phyloP scores from a whole-genome alignment of 192 early-diverging fungal species.

The Rhizophlyctis rosea region DNA sequence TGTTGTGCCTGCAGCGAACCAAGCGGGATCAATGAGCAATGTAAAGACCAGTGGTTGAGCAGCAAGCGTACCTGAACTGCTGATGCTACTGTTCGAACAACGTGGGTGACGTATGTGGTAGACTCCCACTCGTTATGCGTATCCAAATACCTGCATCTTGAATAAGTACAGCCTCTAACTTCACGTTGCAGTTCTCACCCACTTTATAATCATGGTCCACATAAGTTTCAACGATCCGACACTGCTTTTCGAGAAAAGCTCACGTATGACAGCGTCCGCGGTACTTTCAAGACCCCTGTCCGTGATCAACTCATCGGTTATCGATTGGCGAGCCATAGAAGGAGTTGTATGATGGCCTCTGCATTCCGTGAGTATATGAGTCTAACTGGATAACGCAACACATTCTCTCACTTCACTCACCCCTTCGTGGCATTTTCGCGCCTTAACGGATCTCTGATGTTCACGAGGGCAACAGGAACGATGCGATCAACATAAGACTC shows the following conservation, averaged over 20 bases:
- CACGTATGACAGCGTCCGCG: constrained; percentile 11
- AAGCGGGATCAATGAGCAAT: too few relatives aligned
- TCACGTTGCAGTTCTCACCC: background rate
- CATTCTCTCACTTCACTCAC: too few relatives aligned
- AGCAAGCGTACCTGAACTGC: constrained; percentile 2
- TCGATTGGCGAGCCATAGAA: constrained; percentile 13
- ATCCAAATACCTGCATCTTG: constrained; percentile 24
- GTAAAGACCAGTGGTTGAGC: too few relatives aligned
- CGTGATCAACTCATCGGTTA: constrained; percentile 36
- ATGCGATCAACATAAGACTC: constrained; percentile 26
- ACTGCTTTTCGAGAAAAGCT: constrained; percentile 10
- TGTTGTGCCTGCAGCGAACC: constrained; percentile 17
- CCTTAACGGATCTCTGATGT: constrained; percentile 20
- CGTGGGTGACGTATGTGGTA: constrained; percentile 9
- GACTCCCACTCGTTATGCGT: constrained; percentile 12
- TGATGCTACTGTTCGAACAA: constrained; percentile 8
- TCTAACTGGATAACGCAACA: too few relatives aligned
- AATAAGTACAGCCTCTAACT: constrained; percentile 1
- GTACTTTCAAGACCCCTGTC: constrained; percentile 21
- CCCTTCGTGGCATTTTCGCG: too few relatives aligned
- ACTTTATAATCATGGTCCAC: too few relatives aligned
- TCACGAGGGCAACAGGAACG: constrained; percentile 36
- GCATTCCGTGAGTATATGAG: too few relatives aligned
- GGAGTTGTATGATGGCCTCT: constrained; percentile 4
- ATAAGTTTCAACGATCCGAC: constrained; percentile 9